phyloP scores from a whole-genome alignment of 73 alveolate species.

The Paramecium sonneborni region DNA sequence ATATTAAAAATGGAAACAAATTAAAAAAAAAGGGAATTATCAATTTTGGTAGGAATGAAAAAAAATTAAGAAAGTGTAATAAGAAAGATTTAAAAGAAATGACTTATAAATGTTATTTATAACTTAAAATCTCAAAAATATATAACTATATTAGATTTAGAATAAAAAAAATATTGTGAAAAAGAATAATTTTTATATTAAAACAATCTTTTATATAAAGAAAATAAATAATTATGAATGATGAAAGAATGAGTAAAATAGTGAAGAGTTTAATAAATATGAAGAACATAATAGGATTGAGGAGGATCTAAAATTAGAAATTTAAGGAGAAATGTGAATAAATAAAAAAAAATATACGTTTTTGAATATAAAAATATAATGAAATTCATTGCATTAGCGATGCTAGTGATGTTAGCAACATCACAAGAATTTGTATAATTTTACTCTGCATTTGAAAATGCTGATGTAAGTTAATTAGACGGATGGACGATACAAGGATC shows the following conservation, averaged over 20 bases:
- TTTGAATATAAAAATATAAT: not conserved
- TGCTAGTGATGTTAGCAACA: conserved; percentile 32
- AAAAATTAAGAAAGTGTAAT: not conserved
- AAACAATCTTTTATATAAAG: too few relatives aligned
- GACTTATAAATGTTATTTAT: not conserved
- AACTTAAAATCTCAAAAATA: not conserved
- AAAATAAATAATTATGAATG: too few relatives aligned
- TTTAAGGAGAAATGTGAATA: not conserved
- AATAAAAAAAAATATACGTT: not conserved
- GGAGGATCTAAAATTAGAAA: not conserved
- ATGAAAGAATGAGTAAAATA: too few relatives aligned
- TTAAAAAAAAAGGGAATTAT: not conserved
- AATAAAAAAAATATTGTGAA: too few relatives aligned
- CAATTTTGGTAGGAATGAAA: not conserved
- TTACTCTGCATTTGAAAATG: not conserved
- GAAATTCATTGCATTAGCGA: conserved; percentile 39
- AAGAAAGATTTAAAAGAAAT: not conserved
- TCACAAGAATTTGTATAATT: not conserved
- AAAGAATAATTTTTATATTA: too few relatives aligned
- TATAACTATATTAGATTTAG: too few relatives aligned
- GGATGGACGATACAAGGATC: not conserved
- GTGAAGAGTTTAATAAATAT: not conserved
- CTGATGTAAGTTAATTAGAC: not conserved
- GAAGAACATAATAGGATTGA: not conserved
- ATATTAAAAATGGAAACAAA: not conserved